These are phyloP conservation scores for Dianthus caryophyllus DNA, from an alignment of 148 eudicot species.

Conservation along the genomic window DNA sequence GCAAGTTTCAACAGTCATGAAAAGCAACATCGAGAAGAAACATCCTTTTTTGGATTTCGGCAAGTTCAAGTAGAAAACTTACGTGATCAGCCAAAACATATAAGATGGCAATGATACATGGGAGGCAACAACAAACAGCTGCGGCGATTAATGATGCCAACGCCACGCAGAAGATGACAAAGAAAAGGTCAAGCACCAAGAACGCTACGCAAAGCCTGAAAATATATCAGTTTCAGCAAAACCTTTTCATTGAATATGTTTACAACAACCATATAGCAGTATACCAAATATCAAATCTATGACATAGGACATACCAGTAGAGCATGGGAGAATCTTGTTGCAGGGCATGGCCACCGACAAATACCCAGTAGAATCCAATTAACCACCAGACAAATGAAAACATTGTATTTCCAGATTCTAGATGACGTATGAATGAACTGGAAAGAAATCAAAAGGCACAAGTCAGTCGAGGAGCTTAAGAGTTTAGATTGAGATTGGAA, in stretches of 20 bases:
- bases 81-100: conserved; percentile 68
- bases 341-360: conserved; percentile 49
- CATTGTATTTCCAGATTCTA: conserved; percentile 76
- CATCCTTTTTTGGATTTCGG: not conserved
- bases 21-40: not conserved
- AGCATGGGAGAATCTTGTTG: conserved; percentile 52
- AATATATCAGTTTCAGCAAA: conserved; percentile 7
- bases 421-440: conserved; percentile 48
- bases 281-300: not conserved
- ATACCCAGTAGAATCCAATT: conserved; percentile 69
- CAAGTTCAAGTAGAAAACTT: conserved; percentile 16
- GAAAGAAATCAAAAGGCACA: conserved; percentile 11
- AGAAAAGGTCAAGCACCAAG: conserved; percentile 68
- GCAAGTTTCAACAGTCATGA: not conserved
- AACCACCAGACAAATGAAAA: conserved; percentile 81
- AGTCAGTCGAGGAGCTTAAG: not conserved
- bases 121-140: conserved; percentile 74
- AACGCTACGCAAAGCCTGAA: conserved; percentile 63
- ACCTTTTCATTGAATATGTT: not conserved
- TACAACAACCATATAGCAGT: not conserved
- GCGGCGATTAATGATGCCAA: conserved; percentile 68
- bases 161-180: conserved; percentile 64
- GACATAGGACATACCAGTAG: conserved; percentile 52
- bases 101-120: conserved; percentile 62
- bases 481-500: not conserved